Conservation (phyloP, 805 yeast species). For the Starmera dryadoides region DNA sequence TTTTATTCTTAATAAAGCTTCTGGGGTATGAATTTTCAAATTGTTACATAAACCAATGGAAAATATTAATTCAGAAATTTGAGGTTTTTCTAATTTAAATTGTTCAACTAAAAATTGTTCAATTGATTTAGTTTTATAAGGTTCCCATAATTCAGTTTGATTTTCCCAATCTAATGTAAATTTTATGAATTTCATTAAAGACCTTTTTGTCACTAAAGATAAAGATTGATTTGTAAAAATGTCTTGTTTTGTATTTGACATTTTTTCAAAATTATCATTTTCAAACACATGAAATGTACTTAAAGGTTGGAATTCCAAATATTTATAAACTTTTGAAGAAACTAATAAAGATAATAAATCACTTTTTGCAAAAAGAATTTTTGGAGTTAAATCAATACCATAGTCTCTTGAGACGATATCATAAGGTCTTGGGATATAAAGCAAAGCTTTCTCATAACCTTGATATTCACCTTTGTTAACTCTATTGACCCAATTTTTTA, state of each 20-base stretch:
- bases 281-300: constrained; percentile 91
- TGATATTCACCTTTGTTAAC: constrained; percentile 38
- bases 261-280: constrained; percentile 81
- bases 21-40: constrained; percentile 54
- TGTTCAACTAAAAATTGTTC: constrained; percentile 50
- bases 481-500: constrained; percentile 72
- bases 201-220: constrained; percentile 68
- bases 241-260: constrained; percentile 83
- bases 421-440: constrained; percentile 66
- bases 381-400: constrained; percentile 84
- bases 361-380: constrained; percentile 82
- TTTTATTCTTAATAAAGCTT: constrained; percentile 74
- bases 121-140: constrained; percentile 50
- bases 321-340: constrained; percentile 82
- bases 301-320: constrained; percentile 86
- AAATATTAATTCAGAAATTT: constrained; percentile 74
- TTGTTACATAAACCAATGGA: constrained; percentile 77
- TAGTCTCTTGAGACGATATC: constrained; percentile 54
- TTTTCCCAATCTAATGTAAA: constrained; percentile 70
- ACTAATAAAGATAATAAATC: constrained; percentile 74
- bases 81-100: constrained; percentile 67
- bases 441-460: constrained; percentile 60
- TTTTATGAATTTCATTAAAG: constrained; percentile 85
- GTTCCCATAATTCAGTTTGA: constrained; percentile 48
- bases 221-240: constrained; percentile 85